These are phyloP conservation scores for Starmerella ratchasimensis DNA, from an alignment of 805 yeast species.

Conservation along the genomic window DNA sequence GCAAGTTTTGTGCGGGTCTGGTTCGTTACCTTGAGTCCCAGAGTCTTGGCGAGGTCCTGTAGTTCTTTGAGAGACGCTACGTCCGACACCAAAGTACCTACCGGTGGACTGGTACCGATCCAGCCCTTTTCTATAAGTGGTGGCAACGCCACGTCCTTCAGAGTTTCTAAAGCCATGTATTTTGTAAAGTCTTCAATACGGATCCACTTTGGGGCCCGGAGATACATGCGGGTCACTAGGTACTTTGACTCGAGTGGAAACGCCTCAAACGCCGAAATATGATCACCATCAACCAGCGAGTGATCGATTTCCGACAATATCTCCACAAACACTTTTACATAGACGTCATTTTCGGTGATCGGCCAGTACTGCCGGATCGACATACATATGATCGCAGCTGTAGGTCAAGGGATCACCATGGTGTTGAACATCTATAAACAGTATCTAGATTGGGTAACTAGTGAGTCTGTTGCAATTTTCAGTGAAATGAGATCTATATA, in stretches of 20 bases:
- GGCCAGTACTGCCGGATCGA: constrained; percentile 17
- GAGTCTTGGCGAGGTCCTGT: constrained; percentile 8
- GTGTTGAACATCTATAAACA: too few relatives aligned
- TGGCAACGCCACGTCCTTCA: constrained; percentile 6
- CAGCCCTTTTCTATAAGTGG: constrained; percentile 12
- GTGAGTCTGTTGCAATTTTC: not conserved
- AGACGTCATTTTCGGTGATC: constrained; percentile 18
- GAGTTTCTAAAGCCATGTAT: constrained; percentile 18
- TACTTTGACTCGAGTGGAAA: constrained; percentile 13
- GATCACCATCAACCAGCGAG: constrained; percentile 5
- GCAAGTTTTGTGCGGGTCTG: constrained; percentile 10
- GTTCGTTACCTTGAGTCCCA: constrained; percentile 8
- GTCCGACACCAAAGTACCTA: constrained; percentile 11
- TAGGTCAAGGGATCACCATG: too few relatives aligned
- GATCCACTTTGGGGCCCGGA: constrained; percentile 18
- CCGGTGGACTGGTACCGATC: constrained; percentile 9
- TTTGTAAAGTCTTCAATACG: constrained; percentile 17
- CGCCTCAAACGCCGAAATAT: constrained; percentile 1
- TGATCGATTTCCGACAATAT: constrained; percentile 18
- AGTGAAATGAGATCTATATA: not conserved
- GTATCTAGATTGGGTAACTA: too few relatives aligned
- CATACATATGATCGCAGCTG: too few relatives aligned
- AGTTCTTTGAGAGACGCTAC: constrained; percentile 19
- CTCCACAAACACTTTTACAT: constrained; percentile 18
- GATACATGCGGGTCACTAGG: constrained; percentile 18